Conservation (phyloP, 2,329 filamentous ascomycete species). For the Aspergillus piperis region DNA sequence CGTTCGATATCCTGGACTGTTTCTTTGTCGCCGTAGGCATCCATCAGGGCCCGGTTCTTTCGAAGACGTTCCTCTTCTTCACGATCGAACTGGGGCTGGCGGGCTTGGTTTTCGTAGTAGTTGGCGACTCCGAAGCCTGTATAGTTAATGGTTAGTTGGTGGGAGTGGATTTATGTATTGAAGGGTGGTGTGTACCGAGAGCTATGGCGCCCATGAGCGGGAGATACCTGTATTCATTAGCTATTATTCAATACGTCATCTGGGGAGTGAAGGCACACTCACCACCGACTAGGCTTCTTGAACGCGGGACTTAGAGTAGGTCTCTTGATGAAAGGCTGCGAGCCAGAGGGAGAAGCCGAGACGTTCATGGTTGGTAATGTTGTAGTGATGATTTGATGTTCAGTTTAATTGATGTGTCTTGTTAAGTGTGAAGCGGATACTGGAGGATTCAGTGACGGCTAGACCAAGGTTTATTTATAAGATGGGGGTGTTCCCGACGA, state of each 20-base stretch:
- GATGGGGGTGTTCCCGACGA: not conserved
- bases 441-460: not conserved
- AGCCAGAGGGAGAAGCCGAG: conserved; percentile 8
- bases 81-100: not conserved
- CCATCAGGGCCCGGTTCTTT: conserved; percentile 45
- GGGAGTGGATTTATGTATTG: not conserved
- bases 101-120: conserved; percentile 10
- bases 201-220: conserved; percentile 20
- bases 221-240: conserved; percentile 14
- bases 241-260: not conserved
- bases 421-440: not conserved
- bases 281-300: conserved; percentile 14
- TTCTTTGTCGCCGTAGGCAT: conserved; percentile 49
- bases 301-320: conserved; percentile 7
- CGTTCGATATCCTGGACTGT: conserved; percentile 48
- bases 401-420: no score
- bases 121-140: conserved; percentile 23
- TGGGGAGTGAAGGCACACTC: not conserved
- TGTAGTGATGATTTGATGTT: not conserved
- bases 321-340: conserved; percentile 16
- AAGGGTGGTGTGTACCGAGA: conserved; percentile 11
- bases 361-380: conserved; percentile 10
- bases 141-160: not conserved
- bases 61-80: conserved; percentile 38
- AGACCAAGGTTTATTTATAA: not conserved